phyloP scores from a whole-genome alignment of 345 rosid genomes.

The Eucalyptus lansdowneana region DNA sequence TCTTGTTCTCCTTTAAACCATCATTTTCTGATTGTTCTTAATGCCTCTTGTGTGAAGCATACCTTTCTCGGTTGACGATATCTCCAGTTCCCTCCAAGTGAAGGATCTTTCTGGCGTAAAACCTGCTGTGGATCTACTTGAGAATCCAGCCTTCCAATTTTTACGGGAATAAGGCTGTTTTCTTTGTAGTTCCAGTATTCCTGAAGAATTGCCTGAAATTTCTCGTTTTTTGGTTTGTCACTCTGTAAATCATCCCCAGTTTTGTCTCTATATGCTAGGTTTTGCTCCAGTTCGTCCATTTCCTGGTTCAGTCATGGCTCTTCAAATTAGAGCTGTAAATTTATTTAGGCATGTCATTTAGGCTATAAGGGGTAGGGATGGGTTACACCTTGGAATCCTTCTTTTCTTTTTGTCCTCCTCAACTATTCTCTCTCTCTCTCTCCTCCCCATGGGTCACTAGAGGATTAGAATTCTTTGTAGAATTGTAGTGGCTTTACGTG shows the following conservation, averaged over 20 bases:
- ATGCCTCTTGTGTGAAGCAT: constrained; percentile 28
- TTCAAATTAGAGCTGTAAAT: constrained; percentile 10
- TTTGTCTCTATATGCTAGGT: not conserved
- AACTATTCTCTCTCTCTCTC: not conserved
- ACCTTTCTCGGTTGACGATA: constrained; percentile 76
- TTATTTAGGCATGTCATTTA: constrained; percentile 11
- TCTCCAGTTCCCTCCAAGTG: constrained; percentile 32
- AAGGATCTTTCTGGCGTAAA: constrained; percentile 51
- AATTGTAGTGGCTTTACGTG: not conserved
- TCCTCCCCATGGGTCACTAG: not conserved
- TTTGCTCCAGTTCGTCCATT: constrained; percentile 1
- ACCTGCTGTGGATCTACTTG: constrained; percentile 54
- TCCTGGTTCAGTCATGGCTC: constrained; percentile 9
- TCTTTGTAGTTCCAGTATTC: not conserved
- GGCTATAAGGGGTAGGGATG: constrained; percentile 2
- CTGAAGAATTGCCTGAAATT: not conserved
- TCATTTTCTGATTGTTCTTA: not conserved
- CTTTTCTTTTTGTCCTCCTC: not conserved
- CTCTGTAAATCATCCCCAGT: constrained; percentile 7
- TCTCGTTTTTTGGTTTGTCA: not conserved
- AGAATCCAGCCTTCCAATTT: constrained; percentile 69
- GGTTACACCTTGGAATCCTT: not conserved
- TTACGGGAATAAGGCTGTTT: constrained; percentile 41
- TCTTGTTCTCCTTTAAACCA: not conserved
- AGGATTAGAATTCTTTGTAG: constrained; percentile 1